Base-by-base conservation (phyloP, 176 grass and related monocot genomes). In the Bonia amplexicaulis region DNA sequence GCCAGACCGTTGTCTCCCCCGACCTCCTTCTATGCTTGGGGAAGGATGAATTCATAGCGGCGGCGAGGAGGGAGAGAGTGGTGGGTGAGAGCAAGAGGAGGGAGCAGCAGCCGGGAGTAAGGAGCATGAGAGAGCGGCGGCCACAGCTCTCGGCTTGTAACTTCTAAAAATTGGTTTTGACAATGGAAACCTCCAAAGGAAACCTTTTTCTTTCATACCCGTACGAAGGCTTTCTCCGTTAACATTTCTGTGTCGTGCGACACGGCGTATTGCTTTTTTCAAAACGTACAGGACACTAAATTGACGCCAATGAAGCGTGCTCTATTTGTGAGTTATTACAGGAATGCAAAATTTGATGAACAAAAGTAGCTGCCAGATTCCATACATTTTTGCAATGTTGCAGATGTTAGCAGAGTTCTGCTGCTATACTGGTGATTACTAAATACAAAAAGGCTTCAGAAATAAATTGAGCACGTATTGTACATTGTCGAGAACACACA, bases 1-100 rank as follows among this genome's bases (percentile, higher is more conserved):
- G 29, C 2, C 29, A 2, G 2, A 2, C 1, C 29, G 29, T 2
- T 2, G 1, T 2, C 29, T 31, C 29, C 29, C 1, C 1, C 1
- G 29, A 31, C 1, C 29, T 31, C 29, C 1, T 31, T 31, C 29
- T 31, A 31, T 31, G 29, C 29, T 2, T 31, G 29, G 1, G 2
- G 29, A 31, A 31, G 29, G 29, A 31, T 31, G 1, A 31, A 31
- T 31, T 2, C 1, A 31, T 31, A 31, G 29, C 29, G 29, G 1
- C 29, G 29, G 29, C 29, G 29, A 31, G 29, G 1, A 31, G 29
- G 27, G 27, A 29, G 27, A 1, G 27, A 29, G 27, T 29, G 27
- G 1, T 1, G 27, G 27, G 1, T 1, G 27, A 1, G 1, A 29
- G 27, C 27, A 1, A 29, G 27, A 29, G 27, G 27, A 29, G 27